Conservation (phyloP, 2,329 filamentous ascomycete species). For the Dothiorella sarmentorum region DNA sequence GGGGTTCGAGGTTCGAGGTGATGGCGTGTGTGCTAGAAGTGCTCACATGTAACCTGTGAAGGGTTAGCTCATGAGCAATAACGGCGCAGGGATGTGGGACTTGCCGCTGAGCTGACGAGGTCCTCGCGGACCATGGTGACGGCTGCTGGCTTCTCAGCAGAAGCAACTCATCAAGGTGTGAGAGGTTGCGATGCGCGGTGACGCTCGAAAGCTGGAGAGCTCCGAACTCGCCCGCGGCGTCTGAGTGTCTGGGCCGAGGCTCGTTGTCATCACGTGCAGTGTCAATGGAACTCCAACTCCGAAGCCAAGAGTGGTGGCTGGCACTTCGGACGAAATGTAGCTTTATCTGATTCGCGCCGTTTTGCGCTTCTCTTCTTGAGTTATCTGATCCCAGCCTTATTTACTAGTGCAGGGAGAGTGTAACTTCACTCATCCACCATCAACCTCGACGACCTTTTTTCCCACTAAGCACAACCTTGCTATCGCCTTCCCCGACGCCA, state of each 20-base stretch:
- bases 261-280: neutral
- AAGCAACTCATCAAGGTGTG: neutral
- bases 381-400: neutral
- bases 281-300: too few species aligned
- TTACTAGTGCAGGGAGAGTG: neutral
- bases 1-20: neutral
- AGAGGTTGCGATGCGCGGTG: neutral
- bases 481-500: too few species aligned
- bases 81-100: constrained; percentile 21
- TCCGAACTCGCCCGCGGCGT: constrained; percentile 4
- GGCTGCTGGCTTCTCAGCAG: constrained; percentile 1
- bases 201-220: neutral
- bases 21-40: neutral
- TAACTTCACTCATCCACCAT: too few species aligned
- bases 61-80: constrained; percentile 21
- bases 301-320: too few species aligned
- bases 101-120: constrained; percentile 72
- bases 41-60: constrained; percentile 52
- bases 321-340: neutral
- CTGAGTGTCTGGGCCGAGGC: constrained; percentile 1
- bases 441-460: too few species aligned
- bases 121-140: constrained; percentile 89
- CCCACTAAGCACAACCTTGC: too few species aligned
- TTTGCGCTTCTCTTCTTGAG: neutral
- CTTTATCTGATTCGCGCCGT: neutral